phyloP scores from a whole-genome alignment of 768 basidiomycete genomes.

The Epithele typhae region DNA sequence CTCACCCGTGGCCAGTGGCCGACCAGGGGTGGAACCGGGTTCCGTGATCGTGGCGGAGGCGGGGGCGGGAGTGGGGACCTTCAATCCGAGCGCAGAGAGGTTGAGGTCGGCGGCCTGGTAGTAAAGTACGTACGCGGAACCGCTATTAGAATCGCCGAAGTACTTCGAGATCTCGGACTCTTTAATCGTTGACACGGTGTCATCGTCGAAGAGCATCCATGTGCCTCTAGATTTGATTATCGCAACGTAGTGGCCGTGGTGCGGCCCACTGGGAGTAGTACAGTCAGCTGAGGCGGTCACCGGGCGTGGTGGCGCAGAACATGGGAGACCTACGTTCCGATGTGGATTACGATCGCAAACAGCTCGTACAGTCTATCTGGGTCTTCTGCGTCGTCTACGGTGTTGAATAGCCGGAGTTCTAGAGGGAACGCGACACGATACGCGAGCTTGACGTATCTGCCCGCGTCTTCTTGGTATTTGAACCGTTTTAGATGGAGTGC shows the following conservation, averaged over 20 bases:
- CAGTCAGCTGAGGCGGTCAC: background rate
- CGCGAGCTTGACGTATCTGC: constrained; percentile 89
- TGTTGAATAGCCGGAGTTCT: constrained; percentile 94
- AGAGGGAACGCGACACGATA: constrained; percentile 97
- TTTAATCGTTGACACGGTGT: constrained; percentile 81
- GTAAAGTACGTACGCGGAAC: constrained; percentile 94
- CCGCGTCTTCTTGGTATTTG: constrained; percentile 93
- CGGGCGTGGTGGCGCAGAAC: constrained; percentile 4
- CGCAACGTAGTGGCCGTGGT: constrained; percentile 97
- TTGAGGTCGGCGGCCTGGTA: constrained; percentile 94
- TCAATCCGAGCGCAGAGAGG: constrained; percentile 63
- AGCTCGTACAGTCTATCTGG: constrained; percentile 92
- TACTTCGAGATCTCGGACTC: constrained; percentile 90
- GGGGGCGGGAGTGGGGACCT: constrained; percentile 24
- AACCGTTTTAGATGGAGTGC: constrained; percentile 97
- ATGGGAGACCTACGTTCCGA: constrained; percentile 78
- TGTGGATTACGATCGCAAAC: constrained; percentile 98
- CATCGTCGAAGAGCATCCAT: constrained; percentile 97
- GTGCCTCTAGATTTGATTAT: constrained; percentile 78
- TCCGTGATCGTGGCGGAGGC: constrained; percentile 9
- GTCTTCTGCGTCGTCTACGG: constrained; percentile 87
- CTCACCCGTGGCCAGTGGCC: constrained; percentile 9
- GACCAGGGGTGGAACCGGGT: constrained; percentile 8
- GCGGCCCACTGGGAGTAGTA: constrained; percentile 70
- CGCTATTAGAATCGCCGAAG: constrained; percentile 86